Evolutionary conservation across 768 basidiomycete genomes (phyloP).

Genomic region (Collybiopsis luxurians): DNA sequence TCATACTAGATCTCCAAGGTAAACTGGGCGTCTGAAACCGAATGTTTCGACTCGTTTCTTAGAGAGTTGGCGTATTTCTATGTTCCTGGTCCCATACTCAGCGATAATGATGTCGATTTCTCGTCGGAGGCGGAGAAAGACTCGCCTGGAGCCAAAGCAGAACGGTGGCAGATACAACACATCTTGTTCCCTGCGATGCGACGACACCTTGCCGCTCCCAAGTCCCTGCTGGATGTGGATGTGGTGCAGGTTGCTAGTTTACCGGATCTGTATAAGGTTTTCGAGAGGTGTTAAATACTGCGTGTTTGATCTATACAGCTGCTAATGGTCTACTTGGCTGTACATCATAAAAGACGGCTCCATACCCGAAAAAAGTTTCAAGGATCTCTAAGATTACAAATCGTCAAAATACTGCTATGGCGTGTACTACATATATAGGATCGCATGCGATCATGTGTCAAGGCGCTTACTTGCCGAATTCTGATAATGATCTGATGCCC

Average conservation of each 20-base stretch:
- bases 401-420: no score
- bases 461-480: no score
- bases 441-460: no score
- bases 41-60: conserved; percentile 84
- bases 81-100: conserved; percentile 53
- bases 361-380: no score
- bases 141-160: conserved; percentile 38
- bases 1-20: conserved; percentile 56
- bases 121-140: background rate
- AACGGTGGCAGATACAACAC: conserved; percentile 88
- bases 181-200: conserved; percentile 85
- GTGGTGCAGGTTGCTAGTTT: conserved; percentile 87
- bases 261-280: conserved; percentile 91
- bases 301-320: no score
- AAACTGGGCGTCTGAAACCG: conserved; percentile 80
- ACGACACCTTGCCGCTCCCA: conserved; percentile 68
- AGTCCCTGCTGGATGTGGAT: conserved; percentile 63
- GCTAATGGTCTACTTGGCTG: no score
- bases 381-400: background rate
- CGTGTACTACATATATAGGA: no score
- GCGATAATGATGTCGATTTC: background rate
- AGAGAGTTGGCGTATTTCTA: conserved; percentile 93
- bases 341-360: no score
- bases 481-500: no score
- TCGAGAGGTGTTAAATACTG: conserved; percentile 75